Evolutionary conservation across 495 filamentous ascomycete species (phyloP).

Genomic region (Margaritispora aquatica): DNA sequence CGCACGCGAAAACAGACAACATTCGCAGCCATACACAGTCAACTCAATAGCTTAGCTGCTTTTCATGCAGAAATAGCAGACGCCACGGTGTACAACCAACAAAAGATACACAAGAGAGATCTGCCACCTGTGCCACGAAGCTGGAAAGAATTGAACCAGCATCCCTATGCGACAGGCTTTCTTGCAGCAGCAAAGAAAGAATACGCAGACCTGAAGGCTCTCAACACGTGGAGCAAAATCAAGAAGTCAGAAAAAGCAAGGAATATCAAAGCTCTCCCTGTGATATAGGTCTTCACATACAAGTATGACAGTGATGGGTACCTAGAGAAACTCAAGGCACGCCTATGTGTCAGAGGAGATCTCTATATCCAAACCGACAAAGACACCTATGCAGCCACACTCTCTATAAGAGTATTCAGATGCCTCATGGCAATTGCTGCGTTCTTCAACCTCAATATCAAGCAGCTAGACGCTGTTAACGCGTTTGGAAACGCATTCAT

Average conservation of each 20-base stretch:
- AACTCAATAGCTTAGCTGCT: background rate
- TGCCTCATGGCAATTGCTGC: background rate
- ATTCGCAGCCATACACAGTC: background rate
- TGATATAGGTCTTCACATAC: background rate
- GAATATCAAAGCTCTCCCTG: background rate
- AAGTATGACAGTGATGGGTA: background rate
- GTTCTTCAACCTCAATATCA: background rate
- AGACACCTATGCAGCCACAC: background rate
- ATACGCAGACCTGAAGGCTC: background rate
- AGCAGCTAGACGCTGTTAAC: background rate
- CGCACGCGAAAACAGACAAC: background rate
- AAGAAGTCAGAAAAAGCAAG: background rate
- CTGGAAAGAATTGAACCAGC: background rate
- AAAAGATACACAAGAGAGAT: background rate
- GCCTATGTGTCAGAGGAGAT: background rate
- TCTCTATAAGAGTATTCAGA: background rate
- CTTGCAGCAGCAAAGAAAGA: background rate
- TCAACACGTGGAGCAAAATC: background rate
- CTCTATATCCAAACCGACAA: background rate
- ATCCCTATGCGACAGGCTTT: background rate
- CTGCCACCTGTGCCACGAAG: background rate
- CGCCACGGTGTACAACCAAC: background rate
- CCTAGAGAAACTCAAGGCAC: background rate
- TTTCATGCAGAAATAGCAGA: background rate
- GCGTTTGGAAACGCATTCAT: background rate